Evolutionary conservation across 2,329 filamentous ascomycete genomes (phyloP).

Genomic region (Elsinoe batatas): DNA sequence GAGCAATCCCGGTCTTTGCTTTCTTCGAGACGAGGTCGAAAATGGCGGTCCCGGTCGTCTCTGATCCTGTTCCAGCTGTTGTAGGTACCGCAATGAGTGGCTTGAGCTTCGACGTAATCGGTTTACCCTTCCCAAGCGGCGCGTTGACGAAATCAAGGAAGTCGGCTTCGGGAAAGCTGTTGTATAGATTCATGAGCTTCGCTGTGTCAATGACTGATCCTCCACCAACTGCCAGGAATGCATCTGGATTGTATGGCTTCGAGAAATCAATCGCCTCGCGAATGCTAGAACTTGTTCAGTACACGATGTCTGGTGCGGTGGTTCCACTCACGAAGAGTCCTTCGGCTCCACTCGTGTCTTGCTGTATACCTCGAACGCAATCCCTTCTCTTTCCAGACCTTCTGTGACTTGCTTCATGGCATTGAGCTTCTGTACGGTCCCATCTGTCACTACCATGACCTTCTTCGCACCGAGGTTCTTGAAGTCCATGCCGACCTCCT

Average conservation of each 20-base stretch:
- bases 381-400: constrained; percentile 64
- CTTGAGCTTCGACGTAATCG: constrained; percentile 59
- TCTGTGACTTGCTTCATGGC: constrained; percentile 86
- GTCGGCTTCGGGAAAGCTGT: constrained; percentile 78
- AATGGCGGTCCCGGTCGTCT: constrained; percentile 96
- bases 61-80: constrained; percentile 77
- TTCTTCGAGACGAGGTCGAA: constrained; percentile 86
- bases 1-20: constrained; percentile 91
- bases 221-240: constrained; percentile 82
- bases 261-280: constrained; percentile 82
- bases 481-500: constrained; percentile 97
- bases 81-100: constrained; percentile 78
- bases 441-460: constrained; percentile 87
- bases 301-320: neutral
- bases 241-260: constrained; percentile 71
- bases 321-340: constrained; percentile 63
- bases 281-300: constrained; percentile 45
- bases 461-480: constrained; percentile 79
- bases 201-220: constrained; percentile 97
- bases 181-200: constrained; percentile 97
- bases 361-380: constrained; percentile 73
- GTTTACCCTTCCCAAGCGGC: constrained; percentile 73
- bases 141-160: constrained; percentile 98
- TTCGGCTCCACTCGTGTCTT: constrained; percentile 83
- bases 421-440: constrained; percentile 67